These are phyloP conservation scores for Phyllachora maydis DNA, from an alignment of 2,329 filamentous ascomycete species.

Conservation along the genomic window DNA sequence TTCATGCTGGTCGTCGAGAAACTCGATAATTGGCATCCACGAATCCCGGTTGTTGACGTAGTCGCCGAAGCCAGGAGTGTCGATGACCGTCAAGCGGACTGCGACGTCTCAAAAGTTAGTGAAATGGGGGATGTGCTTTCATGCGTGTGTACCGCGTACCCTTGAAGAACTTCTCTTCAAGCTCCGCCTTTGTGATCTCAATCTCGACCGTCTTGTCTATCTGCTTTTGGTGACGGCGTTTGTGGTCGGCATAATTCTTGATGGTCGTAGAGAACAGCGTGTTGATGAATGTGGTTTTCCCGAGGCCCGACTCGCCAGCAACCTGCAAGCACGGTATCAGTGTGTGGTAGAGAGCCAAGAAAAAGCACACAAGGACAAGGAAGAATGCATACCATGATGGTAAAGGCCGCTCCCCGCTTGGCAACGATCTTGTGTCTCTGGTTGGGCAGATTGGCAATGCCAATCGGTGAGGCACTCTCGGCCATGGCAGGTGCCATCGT, in stretches of 20 bases:
- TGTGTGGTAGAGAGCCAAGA: background rate
- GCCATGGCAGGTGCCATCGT: no score
- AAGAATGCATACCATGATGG: constrained; percentile 64
- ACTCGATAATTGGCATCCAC: constrained; percentile 99
- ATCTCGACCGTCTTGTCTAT: constrained; percentile 99
- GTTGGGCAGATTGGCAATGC: constrained; percentile 55
- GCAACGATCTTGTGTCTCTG: constrained; percentile 58
- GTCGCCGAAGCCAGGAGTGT: constrained; percentile 97
- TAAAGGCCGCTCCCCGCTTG: constrained; percentile 89
- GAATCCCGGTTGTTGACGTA: constrained; percentile 99
- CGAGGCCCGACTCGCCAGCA: constrained; percentile 92
- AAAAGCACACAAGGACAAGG: background rate
- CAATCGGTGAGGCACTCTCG: constrained; percentile 47
- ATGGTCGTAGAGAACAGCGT: constrained; percentile 99
- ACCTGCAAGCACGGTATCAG: constrained; percentile 33
- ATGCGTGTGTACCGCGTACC: constrained; percentile 38
- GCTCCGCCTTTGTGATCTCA: constrained; percentile 97
- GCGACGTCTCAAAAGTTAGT: constrained; percentile 2
- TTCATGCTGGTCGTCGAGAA: constrained; percentile 98
- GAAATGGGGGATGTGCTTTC: no score
- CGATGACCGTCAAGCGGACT: constrained; percentile 98
- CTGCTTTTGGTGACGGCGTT: constrained; percentile 97
- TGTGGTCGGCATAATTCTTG: constrained; percentile 99
- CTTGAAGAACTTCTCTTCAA: constrained; percentile 99
- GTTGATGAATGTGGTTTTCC: constrained; percentile 99